Evolutionary conservation across 768 basidiomycete species (phyloP).

Genomic region (Macrolepiota dolichaula): DNA sequence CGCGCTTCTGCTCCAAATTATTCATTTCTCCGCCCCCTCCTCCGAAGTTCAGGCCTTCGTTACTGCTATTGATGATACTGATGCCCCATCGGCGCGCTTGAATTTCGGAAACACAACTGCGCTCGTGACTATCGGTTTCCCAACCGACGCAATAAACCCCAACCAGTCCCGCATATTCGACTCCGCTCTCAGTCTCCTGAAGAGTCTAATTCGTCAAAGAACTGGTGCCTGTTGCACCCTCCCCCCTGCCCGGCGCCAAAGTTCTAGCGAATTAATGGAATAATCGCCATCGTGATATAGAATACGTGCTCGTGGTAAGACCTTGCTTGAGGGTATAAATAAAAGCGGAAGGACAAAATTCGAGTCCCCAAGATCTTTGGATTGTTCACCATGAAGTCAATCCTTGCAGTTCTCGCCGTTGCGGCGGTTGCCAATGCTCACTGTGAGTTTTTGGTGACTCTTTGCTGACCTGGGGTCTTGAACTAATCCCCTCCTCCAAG

Average conservation of each 20-base stretch:
- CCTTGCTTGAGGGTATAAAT: background rate
- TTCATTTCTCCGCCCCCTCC: conserved; percentile 6
- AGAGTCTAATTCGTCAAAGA: background rate
- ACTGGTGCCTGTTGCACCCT: background rate
- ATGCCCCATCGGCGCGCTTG: conserved; percentile 15
- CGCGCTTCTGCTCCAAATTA: background rate
- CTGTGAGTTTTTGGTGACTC: conserved; percentile 13
- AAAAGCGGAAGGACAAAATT: background rate
- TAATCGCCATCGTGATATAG: background rate
- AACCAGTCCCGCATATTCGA: background rate
- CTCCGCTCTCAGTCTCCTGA: background rate
- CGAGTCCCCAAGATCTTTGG: background rate
- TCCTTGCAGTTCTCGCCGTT: conserved; percentile 29
- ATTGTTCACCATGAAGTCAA: conserved; percentile 31
- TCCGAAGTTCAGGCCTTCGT: conserved; percentile 15
- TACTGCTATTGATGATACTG: background rate
- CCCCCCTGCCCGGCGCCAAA: background rate
- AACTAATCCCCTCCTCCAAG: background rate
- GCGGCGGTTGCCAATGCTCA: conserved; percentile 38
- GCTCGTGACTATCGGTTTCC: conserved; percentile 1
- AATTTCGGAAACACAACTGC: conserved; percentile 11
- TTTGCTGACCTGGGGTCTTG: background rate
- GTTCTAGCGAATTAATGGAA: conserved; percentile 8
- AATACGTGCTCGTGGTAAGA: background rate
- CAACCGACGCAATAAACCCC: background rate